Evolutionary conservation across 225 moss, liverwort and hornwort genomes (phyloP).

Genomic region (Sphagnum contortum): DNA sequence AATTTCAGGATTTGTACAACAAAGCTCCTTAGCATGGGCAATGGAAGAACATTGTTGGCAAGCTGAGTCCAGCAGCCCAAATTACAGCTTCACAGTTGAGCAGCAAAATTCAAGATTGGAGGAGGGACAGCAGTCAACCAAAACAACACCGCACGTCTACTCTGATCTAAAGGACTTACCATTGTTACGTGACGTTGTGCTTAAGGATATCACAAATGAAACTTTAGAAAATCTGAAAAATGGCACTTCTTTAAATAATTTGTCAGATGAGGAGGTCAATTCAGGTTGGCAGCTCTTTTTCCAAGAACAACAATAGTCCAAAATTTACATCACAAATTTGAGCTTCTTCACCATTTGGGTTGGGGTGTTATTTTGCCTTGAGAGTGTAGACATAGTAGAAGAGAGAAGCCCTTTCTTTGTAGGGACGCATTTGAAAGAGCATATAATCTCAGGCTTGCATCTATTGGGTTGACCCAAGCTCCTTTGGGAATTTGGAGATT

Average conservation of each 20-base stretch:
- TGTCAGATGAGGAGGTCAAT: constrained; percentile 40
- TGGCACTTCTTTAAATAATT: constrained; percentile 13
- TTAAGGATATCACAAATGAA: constrained; percentile 27
- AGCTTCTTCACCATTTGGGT: too few relatives aligned
- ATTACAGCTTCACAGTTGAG: constrained; percentile 21
- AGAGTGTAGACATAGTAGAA: too few relatives aligned
- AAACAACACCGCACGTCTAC: constrained; percentile 21
- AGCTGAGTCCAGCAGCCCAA: constrained; percentile 31
- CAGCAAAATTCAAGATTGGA: constrained; percentile 19
- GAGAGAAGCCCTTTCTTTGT: too few relatives aligned
- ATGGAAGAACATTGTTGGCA: constrained; percentile 18
- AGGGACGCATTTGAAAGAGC: too few relatives aligned
- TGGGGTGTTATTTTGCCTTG: too few relatives aligned
- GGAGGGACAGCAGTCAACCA: constrained; percentile 17
- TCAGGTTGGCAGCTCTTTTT: constrained; percentile 44
- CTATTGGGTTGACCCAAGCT: too few relatives aligned
- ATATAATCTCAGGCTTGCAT: too few relatives aligned
- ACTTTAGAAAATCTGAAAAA: constrained; percentile 23
- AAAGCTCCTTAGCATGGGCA: constrained; percentile 26
- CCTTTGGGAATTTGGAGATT: too few relatives aligned
- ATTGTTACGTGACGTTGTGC: constrained; percentile 27
- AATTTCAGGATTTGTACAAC: constrained; percentile 20
- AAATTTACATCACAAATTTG: too few relatives aligned
- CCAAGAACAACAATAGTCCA: constrained; percentile 14
- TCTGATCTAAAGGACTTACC: constrained; percentile 38